phyloP scores from a whole-genome alignment of 345 rosid species.

The Euphorbia lathyris region DNA sequence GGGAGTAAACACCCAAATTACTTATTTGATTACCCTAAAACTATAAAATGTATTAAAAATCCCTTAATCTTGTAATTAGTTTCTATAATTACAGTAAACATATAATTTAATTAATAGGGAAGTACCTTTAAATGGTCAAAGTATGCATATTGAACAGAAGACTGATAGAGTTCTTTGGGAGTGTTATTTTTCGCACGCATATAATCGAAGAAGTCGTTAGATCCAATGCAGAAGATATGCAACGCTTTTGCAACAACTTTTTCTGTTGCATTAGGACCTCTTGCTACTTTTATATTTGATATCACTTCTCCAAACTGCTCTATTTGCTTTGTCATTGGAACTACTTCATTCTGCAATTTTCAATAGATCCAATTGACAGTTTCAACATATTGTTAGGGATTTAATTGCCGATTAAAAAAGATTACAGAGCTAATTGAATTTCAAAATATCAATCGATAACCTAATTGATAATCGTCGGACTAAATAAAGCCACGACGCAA shows the following conservation, averaged over 20 bases:
- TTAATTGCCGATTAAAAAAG: too few relatives aligned
- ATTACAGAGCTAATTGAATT: too few relatives aligned
- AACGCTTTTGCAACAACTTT: not conserved
- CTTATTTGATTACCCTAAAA: too few relatives aligned
- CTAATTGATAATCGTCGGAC: too few relatives aligned
- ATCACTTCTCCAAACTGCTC: conserved; percentile 1
- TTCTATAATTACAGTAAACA: too few relatives aligned
- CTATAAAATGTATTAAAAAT: too few relatives aligned
- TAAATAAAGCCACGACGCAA: too few relatives aligned
- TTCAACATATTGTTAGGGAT: too few relatives aligned
- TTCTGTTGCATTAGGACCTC: not conserved
- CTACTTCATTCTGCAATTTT: conserved; percentile 7
- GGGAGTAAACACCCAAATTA: too few relatives aligned
- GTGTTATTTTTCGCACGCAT: conserved; percentile 1
- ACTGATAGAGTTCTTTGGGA: not conserved
- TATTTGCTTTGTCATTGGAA: not conserved
- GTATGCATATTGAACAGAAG: not conserved
- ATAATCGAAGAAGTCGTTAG: conserved; percentile 12
- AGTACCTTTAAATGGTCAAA: not conserved
- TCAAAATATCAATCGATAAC: too few relatives aligned
- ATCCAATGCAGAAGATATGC: conserved; percentile 1
- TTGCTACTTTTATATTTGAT: not conserved
- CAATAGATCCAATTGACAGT: too few relatives aligned
- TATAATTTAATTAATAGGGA: not conserved
- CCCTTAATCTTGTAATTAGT: too few relatives aligned